Conservation (phyloP, 345 rosid species). For the Dimocarpus longan region DNA sequence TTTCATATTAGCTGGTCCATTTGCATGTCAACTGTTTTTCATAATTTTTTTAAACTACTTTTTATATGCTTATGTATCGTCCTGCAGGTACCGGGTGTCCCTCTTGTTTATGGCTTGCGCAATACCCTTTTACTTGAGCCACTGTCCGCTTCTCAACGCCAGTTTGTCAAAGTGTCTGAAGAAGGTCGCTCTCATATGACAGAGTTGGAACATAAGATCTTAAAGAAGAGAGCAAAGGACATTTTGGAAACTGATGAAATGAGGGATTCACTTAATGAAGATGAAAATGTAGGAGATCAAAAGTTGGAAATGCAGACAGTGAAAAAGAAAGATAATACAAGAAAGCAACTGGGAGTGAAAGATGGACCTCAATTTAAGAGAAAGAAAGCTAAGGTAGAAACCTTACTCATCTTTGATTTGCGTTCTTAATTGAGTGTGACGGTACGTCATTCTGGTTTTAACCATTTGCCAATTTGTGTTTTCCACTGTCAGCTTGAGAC, state of each 20-base stretch:
- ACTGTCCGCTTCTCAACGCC: slow-evolving; percentile 74
- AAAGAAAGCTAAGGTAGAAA: slow-evolving; percentile 71
- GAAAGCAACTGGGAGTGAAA: slow-evolving; percentile 43
- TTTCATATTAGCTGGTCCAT: neutral
- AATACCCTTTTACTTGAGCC: slow-evolving; percentile 75
- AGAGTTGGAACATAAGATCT: slow-evolving; percentile 43
- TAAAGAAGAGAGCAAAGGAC: slow-evolving; percentile 44
- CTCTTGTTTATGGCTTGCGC: slow-evolving; percentile 73
- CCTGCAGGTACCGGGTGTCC: slow-evolving; percentile 76
- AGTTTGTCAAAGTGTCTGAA: slow-evolving; percentile 62
- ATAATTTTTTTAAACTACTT: neutral
- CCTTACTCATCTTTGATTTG: neutral
- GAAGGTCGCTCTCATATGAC: slow-evolving; percentile 58
- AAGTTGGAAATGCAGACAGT: slow-evolving; percentile 24
- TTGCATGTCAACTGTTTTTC: neutral
- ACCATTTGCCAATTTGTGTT: neutral
- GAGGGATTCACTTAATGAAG: slow-evolving; percentile 32
- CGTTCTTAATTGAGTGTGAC: neutral
- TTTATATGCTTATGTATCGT: slow-evolving; percentile 1
- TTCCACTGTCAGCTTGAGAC: slow-evolving; percentile 1
- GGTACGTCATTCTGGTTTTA: neutral
- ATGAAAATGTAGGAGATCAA: slow-evolving; percentile 36
- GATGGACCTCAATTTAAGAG: slow-evolving; percentile 83
- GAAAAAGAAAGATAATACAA: slow-evolving; percentile 26
- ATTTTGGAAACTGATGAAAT: slow-evolving; percentile 34